A percentile compares a stretch with the other conserved stretches of the same genome.
phyloP scores from a whole-genome alignment of 2,329 filamentous ascomycete genomes.

The Malbranchea zuffiana region DNA sequence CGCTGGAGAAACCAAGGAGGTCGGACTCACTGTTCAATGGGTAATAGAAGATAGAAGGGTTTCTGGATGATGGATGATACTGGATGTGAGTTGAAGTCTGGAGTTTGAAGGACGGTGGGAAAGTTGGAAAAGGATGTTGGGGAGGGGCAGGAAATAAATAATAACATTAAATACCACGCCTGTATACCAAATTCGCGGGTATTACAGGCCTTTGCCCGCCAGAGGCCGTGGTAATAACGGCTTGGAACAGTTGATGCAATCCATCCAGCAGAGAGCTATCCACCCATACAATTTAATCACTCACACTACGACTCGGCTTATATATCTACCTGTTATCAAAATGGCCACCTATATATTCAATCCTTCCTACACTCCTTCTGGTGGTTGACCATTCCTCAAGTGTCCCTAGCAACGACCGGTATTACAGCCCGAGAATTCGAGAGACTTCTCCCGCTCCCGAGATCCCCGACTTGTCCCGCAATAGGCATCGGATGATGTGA shows the following conservation, averaged over 20 bases:
- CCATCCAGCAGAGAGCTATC: no score
- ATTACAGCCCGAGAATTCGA: no score
- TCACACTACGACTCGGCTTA: no score
- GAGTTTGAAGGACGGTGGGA: constrained; percentile 3
- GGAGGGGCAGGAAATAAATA: constrained; percentile 13
- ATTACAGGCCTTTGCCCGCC: constrained; percentile 6
- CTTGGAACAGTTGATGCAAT: constrained; percentile 9
- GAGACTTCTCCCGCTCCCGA: no score
- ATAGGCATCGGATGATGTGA: constrained; percentile 36
- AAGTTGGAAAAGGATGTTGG: constrained; percentile 4
- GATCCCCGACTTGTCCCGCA: constrained; percentile 20
- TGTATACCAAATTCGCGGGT: constrained; percentile 7
- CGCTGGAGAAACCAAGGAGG: no score
- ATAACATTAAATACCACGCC: constrained; percentile 9
- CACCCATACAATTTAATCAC: no score
- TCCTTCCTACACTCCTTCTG: no score
- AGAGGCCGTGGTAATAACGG: constrained; percentile 8
- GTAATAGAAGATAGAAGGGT: neutral
- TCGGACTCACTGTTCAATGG: constrained; percentile 1
- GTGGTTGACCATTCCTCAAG: no score
- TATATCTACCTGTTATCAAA: no score
- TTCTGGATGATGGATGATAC: constrained; percentile 1
- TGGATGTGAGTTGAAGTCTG: constrained; percentile 3
- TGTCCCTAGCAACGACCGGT: no score
- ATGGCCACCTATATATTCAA: no score